phyloP scores from a whole-genome alignment of 805 yeast species.

The Ogataea minuta region DNA sequence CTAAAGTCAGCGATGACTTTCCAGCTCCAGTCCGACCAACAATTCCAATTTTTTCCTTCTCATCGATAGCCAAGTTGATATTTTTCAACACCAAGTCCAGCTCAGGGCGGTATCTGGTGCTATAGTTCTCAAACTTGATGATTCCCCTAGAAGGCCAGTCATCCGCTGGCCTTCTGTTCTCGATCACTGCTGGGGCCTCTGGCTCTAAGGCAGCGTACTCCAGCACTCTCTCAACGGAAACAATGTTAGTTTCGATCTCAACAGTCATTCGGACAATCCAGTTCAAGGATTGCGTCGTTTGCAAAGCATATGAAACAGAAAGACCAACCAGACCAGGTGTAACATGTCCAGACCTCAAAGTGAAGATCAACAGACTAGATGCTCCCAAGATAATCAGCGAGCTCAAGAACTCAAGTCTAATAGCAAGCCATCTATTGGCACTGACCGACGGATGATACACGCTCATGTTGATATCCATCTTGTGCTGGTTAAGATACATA shows the following conservation, averaged over 20 bases:
- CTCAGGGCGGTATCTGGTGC: conserved; percentile 81
- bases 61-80: conserved; percentile 59
- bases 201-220: conserved; percentile 52
- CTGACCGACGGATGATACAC: conserved; percentile 91
- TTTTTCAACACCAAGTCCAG: conserved; percentile 75
- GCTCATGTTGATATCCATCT: conserved; percentile 83
- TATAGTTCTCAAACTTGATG: conserved; percentile 65
- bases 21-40: conserved; percentile 99
- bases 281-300: conserved; percentile 87
- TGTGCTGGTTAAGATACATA: conserved; percentile 57
- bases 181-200: conserved; percentile 72
- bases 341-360: conserved; percentile 64
- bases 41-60: conserved; percentile 86
- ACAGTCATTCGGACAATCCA: conserved; percentile 99
- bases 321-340: conserved; percentile 93
- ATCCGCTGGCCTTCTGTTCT: conserved; percentile 53
- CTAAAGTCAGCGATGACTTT: conserved; percentile 79
- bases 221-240: conserved; percentile 66
- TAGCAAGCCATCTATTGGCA: conserved; percentile 97
- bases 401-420: conserved; percentile 87
- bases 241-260: conserved; percentile 96
- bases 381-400: conserved; percentile 84
- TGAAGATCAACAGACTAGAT: conserved; percentile 74
- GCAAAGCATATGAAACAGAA: conserved; percentile 88
- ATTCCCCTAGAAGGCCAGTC: conserved; percentile 76